Evolutionary conservation across 140 eudicot species (phyloP), one percentile per base, ranked within the genome.

Genomic region (Bidens hawaiensis): DNA sequence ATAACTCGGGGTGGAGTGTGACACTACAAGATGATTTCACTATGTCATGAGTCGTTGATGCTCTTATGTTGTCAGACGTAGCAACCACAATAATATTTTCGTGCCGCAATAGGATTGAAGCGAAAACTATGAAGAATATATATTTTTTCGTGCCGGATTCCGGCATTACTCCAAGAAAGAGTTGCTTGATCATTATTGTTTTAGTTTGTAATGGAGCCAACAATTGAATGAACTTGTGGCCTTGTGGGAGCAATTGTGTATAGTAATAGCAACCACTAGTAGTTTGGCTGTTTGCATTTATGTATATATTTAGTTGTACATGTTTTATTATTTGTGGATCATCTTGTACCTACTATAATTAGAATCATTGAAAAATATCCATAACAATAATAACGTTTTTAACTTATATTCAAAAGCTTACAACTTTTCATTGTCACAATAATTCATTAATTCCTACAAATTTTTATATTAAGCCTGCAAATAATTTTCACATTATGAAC

Each of bases 1-100:
- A 89, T 0, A 89, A 66, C 1, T 85, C 84, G 0, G 86, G 88
- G 78, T 85, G 81, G 28, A 74, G 53, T 14, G 97, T 89, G 81
- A 31, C 63, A 69, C 77, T 76, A 49, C 97, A 89, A 12, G 94
- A 76, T 61, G 81, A 58, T 48, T 76, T 75, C 7, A 70, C 40
- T 28, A 86, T 51, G 40, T 75, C 25, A 36, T 83, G 86, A 21
- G 86, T 76, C 10, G 72, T 21, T 3, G 88, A 40, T 22, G 51
- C 12, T 49, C 13, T 30, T 17, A 19, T 65, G 28, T 69, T 28
- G 36, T 16, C 58, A 62, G 46, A 33, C 5, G 53, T 68, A 40
- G 59, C 80, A 4, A 80, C 52, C 38, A 79, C 81, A 11, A 73
- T 62, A 0, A 63, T 33, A n/a, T n/a, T n/a, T n/a, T n/a, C n/a